Percentiles rank a stretch among this genome's conserved stretches.
These are phyloP conservation scores for Picea engelmannii DNA, from an alignment of 83 land plant species.

Conservation along the genomic window DNA sequence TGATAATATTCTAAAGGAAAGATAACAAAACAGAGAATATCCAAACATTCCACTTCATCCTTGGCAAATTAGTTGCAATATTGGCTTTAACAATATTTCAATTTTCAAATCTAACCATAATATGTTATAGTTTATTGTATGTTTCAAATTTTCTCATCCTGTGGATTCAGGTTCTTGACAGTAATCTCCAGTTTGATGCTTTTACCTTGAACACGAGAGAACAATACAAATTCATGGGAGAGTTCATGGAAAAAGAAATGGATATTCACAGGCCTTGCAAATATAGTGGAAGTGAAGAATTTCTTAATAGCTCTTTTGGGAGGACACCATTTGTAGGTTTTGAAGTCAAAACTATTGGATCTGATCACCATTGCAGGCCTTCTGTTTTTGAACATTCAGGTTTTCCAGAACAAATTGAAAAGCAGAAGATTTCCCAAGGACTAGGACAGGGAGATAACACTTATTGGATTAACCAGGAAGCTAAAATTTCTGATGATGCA, in stretches of 20 bases:
- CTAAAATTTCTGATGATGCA: background rate
- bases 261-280: background rate
- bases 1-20: background rate
- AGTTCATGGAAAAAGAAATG: background rate
- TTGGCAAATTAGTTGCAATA: background rate
- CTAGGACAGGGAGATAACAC: background rate
- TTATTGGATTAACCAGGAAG: background rate
- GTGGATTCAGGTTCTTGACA: slow-evolving; percentile 6
- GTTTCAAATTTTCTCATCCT: background rate
- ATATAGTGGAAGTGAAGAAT: background rate
- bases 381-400: background rate
- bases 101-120: background rate
- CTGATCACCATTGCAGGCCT: background rate
- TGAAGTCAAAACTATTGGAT: background rate
- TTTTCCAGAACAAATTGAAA: slow-evolving; percentile 5
- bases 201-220: background rate
- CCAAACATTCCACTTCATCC: background rate
- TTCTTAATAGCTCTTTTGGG: background rate
- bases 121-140: background rate
- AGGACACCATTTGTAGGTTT: background rate
- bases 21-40: background rate
- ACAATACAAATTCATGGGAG: background rate
- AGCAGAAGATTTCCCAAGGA: slow-evolving; percentile 7
- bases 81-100: background rate
- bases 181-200: background rate